A percentile compares a stretch with the other conserved stretches of the same genome.
These are phyloP conservation scores for Tetrapisispora arboricola DNA, from an alignment of 805 yeast genomes.

Conservation along the genomic window DNA sequence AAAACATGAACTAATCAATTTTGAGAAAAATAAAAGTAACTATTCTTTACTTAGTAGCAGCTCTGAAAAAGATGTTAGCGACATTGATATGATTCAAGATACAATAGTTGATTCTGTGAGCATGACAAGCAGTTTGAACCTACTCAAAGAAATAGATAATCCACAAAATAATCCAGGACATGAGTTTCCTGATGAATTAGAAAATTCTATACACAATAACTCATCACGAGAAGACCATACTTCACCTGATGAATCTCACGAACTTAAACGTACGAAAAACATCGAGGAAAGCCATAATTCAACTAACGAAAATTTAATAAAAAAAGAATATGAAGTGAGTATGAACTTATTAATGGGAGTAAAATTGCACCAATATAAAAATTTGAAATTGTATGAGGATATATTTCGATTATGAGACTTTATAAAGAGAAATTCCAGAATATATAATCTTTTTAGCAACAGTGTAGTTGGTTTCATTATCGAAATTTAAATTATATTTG, in stretches of 20 bases:
- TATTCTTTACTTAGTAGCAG: conserved; percentile 12
- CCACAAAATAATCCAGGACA: neutral
- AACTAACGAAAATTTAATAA: conserved; percentile 10
- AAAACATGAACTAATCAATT: too few relatives aligned
- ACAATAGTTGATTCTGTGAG: conserved; percentile 19
- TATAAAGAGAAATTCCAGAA: conserved; percentile 6
- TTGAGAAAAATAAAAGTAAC: conserved; percentile 2
- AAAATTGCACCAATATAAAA: conserved; percentile 19
- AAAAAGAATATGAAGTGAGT: conserved; percentile 10
- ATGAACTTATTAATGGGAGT: conserved; percentile 12
- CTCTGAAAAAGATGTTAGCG: conserved; percentile 16
- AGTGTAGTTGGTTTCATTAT: neutral
- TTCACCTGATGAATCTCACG: too few relatives aligned
- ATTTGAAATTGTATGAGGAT: conserved; percentile 19
- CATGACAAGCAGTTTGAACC: conserved; percentile 20
- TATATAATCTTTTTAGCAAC: neutral
- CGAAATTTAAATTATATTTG: conserved; percentile 7
- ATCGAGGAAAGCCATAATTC: too few relatives aligned
- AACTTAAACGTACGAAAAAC: too few relatives aligned
- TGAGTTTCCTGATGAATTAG: too few relatives aligned
- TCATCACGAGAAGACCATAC: too few relatives aligned
- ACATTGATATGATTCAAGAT: conserved; percentile 19
- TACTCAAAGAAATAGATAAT: neutral
- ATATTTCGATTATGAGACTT: conserved; percentile 16
- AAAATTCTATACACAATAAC: too few relatives aligned